Evolutionary conservation across 2,329 filamentous ascomycete species (phyloP), one percentile per base, ranked within the genome.

Genomic region (Penicillium sumatraense): DNA sequence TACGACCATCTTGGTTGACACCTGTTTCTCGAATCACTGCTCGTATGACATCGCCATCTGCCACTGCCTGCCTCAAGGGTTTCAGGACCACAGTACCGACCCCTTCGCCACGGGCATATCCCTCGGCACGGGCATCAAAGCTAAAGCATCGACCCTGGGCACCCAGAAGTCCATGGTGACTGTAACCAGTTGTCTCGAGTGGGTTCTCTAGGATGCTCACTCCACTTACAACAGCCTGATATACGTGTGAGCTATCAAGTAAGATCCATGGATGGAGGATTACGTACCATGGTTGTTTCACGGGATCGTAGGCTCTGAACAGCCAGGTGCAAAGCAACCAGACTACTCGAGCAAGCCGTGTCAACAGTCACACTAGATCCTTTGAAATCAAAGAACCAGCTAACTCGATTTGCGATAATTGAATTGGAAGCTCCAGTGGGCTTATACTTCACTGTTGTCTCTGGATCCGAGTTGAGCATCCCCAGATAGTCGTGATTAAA

Each of bases 261-360:
- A 14, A 3, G 10, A 27, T 16, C 14, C 13, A 14, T 49, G 35
- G n/a, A 18, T 49, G 1, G 10, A 7, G 23, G 10, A 6, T 8
- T 13, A 51, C 57, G 16, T 53, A 68, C 66, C 64, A 66, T 68
- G 18, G 54, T 59, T 16, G 61, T 60, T 26, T 68, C 64, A 40
- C 54, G 49, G 6, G 53, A 29, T 35, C 61, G 58, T 9, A 68
- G 36, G 13, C 65, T 68, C n/a, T 68, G 64, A n/a, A 73, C 75
- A 8, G 76, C 76, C 24, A 72, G 62, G 44, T 78, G 67, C 5
- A 79, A 57, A 5, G 58, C 68, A 2, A 71, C 64, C 11, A 79
- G 47, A 6, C 73, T 69, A 3, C 75, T 71, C 0, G 75, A 78
- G 46, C 77, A 78, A 2, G 71, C 78, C 0, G 78, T 79, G n/a